Percentiles rank a stretch among this genome's conserved stretches.
These are phyloP conservation scores for Rosa rugosa DNA, from an alignment of 306 rosid genomes.

Conservation along the genomic window DNA sequence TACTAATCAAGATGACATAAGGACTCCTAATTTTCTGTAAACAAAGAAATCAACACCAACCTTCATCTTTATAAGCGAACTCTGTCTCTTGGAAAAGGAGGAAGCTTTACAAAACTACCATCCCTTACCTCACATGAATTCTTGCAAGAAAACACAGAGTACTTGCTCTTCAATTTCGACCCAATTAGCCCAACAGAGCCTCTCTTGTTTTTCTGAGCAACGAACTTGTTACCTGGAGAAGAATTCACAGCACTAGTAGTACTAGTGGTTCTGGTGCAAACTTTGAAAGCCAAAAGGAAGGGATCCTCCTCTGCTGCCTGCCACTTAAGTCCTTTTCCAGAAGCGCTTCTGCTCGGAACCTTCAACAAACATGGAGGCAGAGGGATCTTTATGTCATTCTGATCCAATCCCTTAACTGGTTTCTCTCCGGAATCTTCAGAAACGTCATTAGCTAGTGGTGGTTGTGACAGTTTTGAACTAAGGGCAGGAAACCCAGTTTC, in stretches of 20 bases:
- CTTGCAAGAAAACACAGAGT: slow-evolving; percentile 57
- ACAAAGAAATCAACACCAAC: not conserved
- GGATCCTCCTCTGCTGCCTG: slow-evolving; percentile 73
- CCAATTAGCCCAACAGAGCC: slow-evolving; percentile 18
- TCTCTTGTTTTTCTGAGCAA: slow-evolving; percentile 28
- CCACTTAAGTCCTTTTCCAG: slow-evolving; percentile 48
- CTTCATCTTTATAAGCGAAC: slow-evolving; percentile 24
- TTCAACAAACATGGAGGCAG: slow-evolving; percentile 57
- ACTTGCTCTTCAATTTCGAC: slow-evolving; percentile 35
- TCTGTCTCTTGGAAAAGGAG: slow-evolving; percentile 41
- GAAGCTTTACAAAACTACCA: slow-evolving; percentile 46
- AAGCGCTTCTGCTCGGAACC: slow-evolving; percentile 49
- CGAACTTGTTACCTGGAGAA: slow-evolving; percentile 19
- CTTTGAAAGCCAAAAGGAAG: slow-evolving; percentile 73
- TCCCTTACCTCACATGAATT: slow-evolving; percentile 44
- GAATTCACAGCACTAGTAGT: slow-evolving; percentile 18
- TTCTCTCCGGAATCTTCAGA: not conserved
- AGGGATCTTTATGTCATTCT: slow-evolving; percentile 52
- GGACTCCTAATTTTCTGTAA: not conserved
- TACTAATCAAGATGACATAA: not conserved
- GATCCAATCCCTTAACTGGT: not conserved
- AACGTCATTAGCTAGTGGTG: not conserved
- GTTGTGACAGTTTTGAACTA: not conserved
- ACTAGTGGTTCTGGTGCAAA: slow-evolving; percentile 51
- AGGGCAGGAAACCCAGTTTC: slow-evolving; percentile 17